A percentile compares a stretch with the other conserved stretches of the same genome.
Evolutionary conservation across 2,329 filamentous ascomycete species (phyloP).

Genomic region (Pseudogymnoascus sp.): DNA sequence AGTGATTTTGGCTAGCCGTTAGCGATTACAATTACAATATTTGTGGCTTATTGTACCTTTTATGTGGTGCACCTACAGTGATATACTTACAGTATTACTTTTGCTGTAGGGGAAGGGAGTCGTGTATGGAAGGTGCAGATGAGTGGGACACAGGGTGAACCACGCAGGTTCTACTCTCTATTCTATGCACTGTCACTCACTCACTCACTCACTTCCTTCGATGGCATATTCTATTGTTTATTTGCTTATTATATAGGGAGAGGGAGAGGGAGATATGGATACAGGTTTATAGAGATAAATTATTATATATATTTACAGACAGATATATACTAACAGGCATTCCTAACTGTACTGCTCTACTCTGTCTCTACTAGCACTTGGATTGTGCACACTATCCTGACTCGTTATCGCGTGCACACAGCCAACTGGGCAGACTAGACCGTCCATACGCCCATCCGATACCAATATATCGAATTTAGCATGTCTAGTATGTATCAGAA

Average conservation of each 20-base stretch:
- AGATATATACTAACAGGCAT: background rate
- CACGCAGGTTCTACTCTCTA: background rate
- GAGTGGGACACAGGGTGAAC: conserved; percentile 2
- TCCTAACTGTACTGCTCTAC: too few species aligned
- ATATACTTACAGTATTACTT: too few species aligned
- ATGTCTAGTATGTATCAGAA: background rate
- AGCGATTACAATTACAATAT: too few species aligned
- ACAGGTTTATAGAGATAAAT: too few species aligned
- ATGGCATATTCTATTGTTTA: background rate
- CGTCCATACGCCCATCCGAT: background rate
- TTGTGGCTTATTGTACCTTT: too few species aligned
- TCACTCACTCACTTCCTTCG: background rate
- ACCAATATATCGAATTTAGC: background rate
- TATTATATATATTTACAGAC: background rate
- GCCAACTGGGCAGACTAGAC: too few species aligned
- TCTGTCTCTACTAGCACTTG: too few species aligned
- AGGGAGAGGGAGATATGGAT: too few species aligned
- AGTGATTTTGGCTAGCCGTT: too few species aligned
- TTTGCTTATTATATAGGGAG: too few species aligned
- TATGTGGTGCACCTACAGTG: too few species aligned
- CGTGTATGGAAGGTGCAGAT: background rate
- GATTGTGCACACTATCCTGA: too few species aligned
- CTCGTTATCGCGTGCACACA: background rate
- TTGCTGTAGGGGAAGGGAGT: background rate
- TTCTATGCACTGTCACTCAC: background rate